phyloP scores from a whole-genome alignment of 176 grass and related monocot species.

The Zoysia japonica region DNA sequence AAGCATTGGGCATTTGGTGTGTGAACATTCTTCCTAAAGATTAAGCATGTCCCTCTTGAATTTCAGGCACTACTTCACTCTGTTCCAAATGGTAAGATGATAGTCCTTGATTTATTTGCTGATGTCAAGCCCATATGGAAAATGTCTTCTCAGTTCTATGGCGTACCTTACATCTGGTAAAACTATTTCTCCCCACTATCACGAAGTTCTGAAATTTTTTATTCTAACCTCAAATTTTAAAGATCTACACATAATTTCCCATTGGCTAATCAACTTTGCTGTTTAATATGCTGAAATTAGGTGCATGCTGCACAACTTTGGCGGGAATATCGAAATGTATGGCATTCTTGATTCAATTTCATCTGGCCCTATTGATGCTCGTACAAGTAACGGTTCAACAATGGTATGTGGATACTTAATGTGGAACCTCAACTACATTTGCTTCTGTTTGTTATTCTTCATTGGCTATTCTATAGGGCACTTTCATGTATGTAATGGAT shows the following conservation, averaged over 20 bases:
- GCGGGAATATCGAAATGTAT: slow-evolving; percentile 99
- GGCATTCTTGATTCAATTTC: slow-evolving; percentile 84
- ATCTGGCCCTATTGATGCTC: slow-evolving; percentile 81
- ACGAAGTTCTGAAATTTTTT: not conserved
- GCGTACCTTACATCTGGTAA: slow-evolving; percentile 90
- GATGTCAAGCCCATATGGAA: slow-evolving; percentile 95
- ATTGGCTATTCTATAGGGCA: not conserved
- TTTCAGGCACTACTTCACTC: slow-evolving; percentile 95
- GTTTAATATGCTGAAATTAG: slow-evolving; percentile 50
- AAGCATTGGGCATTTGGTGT: slow-evolving; percentile 1
- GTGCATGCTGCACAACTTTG: slow-evolving; percentile 99
- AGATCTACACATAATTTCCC: not conserved
- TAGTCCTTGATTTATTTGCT: slow-evolving; percentile 99
- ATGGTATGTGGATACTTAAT: slow-evolving; percentile 58
- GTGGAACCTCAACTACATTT: slow-evolving; percentile 24
- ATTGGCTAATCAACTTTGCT: slow-evolving; percentile 19
- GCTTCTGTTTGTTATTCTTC: not conserved
- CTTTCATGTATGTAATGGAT: slow-evolving; percentile 13
- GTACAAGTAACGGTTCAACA: slow-evolving; percentile 76
- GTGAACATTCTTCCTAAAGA: not conserved
- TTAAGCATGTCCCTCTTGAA: slow-evolving; percentile 26
- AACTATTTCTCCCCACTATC: not conserved
- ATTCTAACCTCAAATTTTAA: not conserved
- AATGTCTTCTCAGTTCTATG: slow-evolving; percentile 89
- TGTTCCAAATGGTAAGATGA: slow-evolving; percentile 94